Percentiles rank a stretch among this genome's conserved stretches.
Conservation (phyloP, 2,329 filamentous ascomycete species). For the Raffaelea ambrosiae region DNA sequence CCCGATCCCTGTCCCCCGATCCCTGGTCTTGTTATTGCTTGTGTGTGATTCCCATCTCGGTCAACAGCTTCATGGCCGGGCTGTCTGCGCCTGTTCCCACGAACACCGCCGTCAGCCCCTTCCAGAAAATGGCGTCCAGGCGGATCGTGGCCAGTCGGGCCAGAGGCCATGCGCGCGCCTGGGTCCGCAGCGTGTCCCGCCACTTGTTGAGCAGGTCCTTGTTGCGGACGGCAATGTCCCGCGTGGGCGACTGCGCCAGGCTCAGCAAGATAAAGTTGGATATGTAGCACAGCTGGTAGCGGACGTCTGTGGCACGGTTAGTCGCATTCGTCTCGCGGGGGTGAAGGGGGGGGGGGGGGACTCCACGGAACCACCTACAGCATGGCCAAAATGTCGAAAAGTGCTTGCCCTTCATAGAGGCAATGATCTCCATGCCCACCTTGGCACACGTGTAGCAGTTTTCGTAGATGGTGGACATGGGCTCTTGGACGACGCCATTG, state of each 20-base stretch:
- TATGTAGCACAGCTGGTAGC: conserved; percentile 18
- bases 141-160: conserved; percentile 17
- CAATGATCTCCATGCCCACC: conserved; percentile 15
- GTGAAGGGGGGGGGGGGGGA: background rate
- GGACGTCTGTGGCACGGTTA: conserved; percentile 11
- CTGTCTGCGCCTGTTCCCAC: conserved; percentile 14
- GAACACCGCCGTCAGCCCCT: conserved; percentile 13
- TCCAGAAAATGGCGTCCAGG: conserved; percentile 17
- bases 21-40: no score
- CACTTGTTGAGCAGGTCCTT: conserved; percentile 14
- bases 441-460: conserved; percentile 17
- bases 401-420: conserved; percentile 14
- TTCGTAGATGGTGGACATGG: conserved; percentile 17
- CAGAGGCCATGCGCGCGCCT: conserved; percentile 17
- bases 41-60: background rate
- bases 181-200: conserved; percentile 16
- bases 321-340: background rate
- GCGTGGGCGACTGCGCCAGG: conserved; percentile 15
- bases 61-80: conserved; percentile 13
- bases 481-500: conserved; percentile 11
- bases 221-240: conserved; percentile 11
- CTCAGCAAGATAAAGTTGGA: conserved; percentile 17
- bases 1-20: background rate
- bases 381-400: conserved; percentile 17
- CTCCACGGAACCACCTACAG: conserved; percentile 8